phyloP scores from a whole-genome alignment of 495 filamentous ascomycete genomes.

The Penicillium lagena region DNA sequence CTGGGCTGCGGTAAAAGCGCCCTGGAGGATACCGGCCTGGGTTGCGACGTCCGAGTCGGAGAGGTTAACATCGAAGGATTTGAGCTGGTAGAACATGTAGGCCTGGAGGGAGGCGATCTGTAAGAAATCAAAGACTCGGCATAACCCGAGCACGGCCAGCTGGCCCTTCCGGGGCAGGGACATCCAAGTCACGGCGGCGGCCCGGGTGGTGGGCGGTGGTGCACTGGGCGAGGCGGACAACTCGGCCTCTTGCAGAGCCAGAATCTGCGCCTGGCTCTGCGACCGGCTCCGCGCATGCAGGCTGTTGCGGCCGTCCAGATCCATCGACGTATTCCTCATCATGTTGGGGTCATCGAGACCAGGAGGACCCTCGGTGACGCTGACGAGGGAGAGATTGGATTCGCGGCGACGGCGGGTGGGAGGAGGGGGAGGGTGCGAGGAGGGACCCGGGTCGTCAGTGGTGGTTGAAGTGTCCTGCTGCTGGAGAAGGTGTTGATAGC shows the following conservation, averaged over 20 bases:
- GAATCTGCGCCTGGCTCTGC: constrained; percentile 19
- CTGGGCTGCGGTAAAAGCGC: constrained; percentile 75
- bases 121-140: constrained; percentile 56
- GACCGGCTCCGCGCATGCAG: constrained; percentile 32
- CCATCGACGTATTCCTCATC: constrained; percentile 32
- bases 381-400: constrained; percentile 30
- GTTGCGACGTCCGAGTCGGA: constrained; percentile 64
- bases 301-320: constrained; percentile 16
- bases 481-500: constrained; percentile 13
- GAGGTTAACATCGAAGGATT: constrained; percentile 59
- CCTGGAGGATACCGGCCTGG: constrained; percentile 73
- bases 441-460: constrained; percentile 3
- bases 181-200: constrained; percentile 52
- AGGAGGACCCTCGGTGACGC: constrained; percentile 28
- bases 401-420: constrained; percentile 28
- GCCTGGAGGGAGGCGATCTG: constrained; percentile 47
- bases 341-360: constrained; percentile 18
- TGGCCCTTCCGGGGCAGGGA: constrained; percentile 70
- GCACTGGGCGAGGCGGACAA: constrained; percentile 7
- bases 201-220: constrained; percentile 9
- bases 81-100: constrained; percentile 76
- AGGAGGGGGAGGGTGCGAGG: constrained; percentile 21
- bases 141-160: constrained; percentile 64
- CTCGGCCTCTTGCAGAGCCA: constrained; percentile 15
- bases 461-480: no score